Conservation (phyloP, 2,329 filamentous ascomycete genomes). For the Penicillium palitans region DNA sequence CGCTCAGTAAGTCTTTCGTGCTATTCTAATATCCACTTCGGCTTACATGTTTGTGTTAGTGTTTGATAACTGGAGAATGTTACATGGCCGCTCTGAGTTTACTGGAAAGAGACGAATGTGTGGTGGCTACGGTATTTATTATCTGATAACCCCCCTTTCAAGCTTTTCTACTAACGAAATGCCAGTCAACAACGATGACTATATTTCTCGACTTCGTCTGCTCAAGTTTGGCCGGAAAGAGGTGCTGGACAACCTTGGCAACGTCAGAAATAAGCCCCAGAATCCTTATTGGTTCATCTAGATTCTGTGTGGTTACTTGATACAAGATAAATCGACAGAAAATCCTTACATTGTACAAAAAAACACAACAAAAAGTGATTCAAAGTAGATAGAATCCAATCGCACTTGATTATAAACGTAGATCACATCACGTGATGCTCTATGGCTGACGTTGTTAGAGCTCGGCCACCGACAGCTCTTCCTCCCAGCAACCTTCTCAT, state of each 20-base stretch:
- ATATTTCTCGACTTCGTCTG: slow-evolving; percentile 71
- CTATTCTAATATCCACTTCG: neutral
- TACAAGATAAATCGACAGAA: neutral
- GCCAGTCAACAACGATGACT: slow-evolving; percentile 77
- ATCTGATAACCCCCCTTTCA: neutral
- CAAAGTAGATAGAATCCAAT: neutral
- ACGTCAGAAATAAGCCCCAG: neutral
- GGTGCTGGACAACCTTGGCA: slow-evolving; percentile 37
- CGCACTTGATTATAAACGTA: slow-evolving; percentile 13
- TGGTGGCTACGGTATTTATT: slow-evolving; percentile 77
- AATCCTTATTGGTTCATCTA: slow-evolving; percentile 19
- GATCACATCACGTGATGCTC: slow-evolving; percentile 32
- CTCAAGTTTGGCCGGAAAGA: slow-evolving; percentile 59
- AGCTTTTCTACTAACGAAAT: neutral
- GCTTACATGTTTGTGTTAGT: slow-evolving; percentile 51
- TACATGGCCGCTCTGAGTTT: slow-evolving; percentile 84
- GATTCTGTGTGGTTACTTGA: neutral
- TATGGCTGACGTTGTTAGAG: slow-evolving; percentile 40
- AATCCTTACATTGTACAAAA: neutral
- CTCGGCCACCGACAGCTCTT: slow-evolving; percentile 32
- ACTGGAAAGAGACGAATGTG: slow-evolving; percentile 83
- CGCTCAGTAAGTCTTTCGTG: slow-evolving; percentile 63
- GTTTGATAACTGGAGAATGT: slow-evolving; percentile 93
- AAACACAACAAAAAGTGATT: neutral
- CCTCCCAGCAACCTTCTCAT: slow-evolving; percentile 23